Percentiles rank a stretch among this genome's conserved stretches.
Evolutionary conservation across 2,329 filamentous ascomycete genomes (phyloP).

Genomic region (Sclerotinia spermophila): DNA sequence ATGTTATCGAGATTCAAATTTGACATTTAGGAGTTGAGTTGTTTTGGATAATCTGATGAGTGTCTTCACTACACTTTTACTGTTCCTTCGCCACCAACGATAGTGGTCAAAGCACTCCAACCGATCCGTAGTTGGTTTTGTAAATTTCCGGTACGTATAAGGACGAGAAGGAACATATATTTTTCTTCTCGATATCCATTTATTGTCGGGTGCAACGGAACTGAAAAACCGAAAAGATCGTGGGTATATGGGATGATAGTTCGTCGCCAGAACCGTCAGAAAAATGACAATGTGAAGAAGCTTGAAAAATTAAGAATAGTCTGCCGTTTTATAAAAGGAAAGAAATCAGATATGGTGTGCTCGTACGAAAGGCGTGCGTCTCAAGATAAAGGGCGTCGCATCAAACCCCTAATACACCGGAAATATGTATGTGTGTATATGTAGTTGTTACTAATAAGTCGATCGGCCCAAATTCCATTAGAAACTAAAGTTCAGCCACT

Average conservation of each 20-base stretch:
- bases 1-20: not conserved
- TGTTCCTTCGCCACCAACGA: not conserved
- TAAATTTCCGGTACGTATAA: not conserved
- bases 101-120: not conserved
- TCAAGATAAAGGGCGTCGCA: slow-evolving; percentile 20
- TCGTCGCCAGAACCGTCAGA: not conserved
- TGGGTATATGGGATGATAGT: not conserved
- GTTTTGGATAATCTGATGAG: not conserved
- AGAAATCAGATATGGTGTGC: slow-evolving; percentile 12
- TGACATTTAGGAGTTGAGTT: not conserved
- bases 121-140: not conserved
- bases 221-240: not conserved
- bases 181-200: slow-evolving; percentile 6
- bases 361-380: slow-evolving; percentile 20
- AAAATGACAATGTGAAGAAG: not conserved
- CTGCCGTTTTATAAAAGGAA: slow-evolving; percentile 1
- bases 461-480: not conserved
- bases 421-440: not conserved
- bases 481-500: slow-evolving; percentile 2
- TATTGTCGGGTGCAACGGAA: not conserved
- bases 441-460: slow-evolving; percentile 10
- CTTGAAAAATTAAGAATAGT: not conserved
- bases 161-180: not conserved
- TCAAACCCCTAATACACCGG: slow-evolving; percentile 7
- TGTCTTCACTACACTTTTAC: not conserved